Percentiles rank a stretch among this genome's conserved stretches.
phyloP scores from a whole-genome alignment of 2,329 filamentous ascomycete species.

The Colletotrichum orchidophilum region DNA sequence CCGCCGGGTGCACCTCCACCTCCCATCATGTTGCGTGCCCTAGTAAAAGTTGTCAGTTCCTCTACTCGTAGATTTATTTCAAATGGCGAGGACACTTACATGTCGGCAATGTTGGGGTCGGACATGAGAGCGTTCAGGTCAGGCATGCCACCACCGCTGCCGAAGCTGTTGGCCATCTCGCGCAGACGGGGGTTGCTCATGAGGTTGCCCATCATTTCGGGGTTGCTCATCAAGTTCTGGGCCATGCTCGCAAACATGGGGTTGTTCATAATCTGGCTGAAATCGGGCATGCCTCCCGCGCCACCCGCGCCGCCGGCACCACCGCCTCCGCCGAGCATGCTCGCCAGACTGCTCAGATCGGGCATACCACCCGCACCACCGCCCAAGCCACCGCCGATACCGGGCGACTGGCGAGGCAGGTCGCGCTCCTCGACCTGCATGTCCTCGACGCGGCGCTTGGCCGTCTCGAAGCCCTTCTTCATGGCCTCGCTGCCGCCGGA shows the following conservation, averaged over 20 bases:
- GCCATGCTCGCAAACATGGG: conserved; percentile 99
- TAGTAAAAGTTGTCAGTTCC: conserved; percentile 34
- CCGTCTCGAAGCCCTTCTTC: conserved; percentile 97
- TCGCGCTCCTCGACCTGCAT: conserved; percentile 66
- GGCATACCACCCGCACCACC: conserved; percentile 72
- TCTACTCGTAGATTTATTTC: not conserved
- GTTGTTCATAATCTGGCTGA: conserved; percentile 91
- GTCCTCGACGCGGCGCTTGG: conserved; percentile 86
- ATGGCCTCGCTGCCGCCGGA: conserved; percentile 95
- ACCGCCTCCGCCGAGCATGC: conserved; percentile 75
- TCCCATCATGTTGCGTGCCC: conserved; percentile 59
- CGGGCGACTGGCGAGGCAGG: conserved; percentile 49
- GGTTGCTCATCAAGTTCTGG: conserved; percentile 96
- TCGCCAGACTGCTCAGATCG: conserved; percentile 74
- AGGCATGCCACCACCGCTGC: conserved; percentile 84
- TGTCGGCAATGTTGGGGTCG: conserved; percentile 90
- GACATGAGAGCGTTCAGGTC: conserved; percentile 88
- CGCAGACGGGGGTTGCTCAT: conserved; percentile 93
- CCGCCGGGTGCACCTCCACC: conserved; percentile 40
- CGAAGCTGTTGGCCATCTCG: conserved; percentile 86
- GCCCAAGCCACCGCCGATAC: conserved; percentile 47
- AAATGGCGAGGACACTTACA: conserved; percentile 70
- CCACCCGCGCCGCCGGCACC: conserved; percentile 66
- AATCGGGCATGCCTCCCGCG: conserved; percentile 86
- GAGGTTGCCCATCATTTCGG: conserved; percentile 87